Conservation (phyloP, 768 basidiomycete species). For the Rhodocollybia butyracea region DNA sequence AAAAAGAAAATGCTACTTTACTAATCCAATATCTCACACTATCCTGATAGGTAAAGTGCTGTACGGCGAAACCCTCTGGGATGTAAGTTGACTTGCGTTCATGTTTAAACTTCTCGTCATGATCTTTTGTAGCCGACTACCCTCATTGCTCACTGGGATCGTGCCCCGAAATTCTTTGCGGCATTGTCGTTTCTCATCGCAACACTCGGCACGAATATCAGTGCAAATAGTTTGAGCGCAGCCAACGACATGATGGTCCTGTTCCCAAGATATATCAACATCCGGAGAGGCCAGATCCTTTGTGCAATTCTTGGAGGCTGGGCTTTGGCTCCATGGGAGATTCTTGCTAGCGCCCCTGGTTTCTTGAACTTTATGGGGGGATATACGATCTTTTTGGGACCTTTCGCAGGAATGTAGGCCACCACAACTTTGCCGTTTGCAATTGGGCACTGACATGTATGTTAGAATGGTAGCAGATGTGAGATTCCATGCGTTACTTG, state of each 20-base stretch:
- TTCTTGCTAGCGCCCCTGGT: constrained; percentile 61
- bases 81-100: constrained; percentile 22
- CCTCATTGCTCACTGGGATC: constrained; percentile 78
- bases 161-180: constrained; percentile 83
- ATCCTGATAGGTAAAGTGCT: constrained; percentile 37
- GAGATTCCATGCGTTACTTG: constrained; percentile 12
- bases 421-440: not conserved
- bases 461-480: constrained; percentile 51
- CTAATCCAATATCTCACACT: not conserved
- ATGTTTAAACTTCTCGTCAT: not conserved
- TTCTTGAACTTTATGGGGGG: constrained; percentile 80
- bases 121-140: constrained; percentile 39
- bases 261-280: constrained; percentile 75
- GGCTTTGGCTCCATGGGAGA: constrained; percentile 86
- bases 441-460: too few species aligned
- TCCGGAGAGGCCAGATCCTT: constrained; percentile 73
- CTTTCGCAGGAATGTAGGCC: constrained; percentile 73
- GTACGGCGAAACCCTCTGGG: constrained; percentile 68
- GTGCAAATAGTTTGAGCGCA: constrained; percentile 69
- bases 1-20: not conserved
- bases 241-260: constrained; percentile 87
- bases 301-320: constrained; percentile 84
- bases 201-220: constrained; percentile 70
- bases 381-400: constrained; percentile 84
- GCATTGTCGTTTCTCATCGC: constrained; percentile 72